Base-by-base conservation (phyloP, 352 stramenopile genomes). In the Phytophthora ohioensis region DNA sequence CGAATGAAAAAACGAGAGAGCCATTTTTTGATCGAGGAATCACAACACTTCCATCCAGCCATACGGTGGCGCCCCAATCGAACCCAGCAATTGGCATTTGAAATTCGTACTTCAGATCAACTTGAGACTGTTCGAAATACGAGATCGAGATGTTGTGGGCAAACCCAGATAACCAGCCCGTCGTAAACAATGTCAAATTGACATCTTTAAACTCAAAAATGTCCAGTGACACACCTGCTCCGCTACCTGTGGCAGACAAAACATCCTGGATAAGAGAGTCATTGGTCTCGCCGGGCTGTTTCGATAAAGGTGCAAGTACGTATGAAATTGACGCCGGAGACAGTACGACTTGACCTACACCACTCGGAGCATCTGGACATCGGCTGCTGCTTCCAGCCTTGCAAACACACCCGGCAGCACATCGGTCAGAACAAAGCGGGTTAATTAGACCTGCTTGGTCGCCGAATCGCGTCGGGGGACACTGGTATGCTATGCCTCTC, bases 141-240 rank as follows among this genome's bases (percentile, higher is more conserved):
- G 56, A 69, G 31, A 91, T 60, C 3, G 79, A 76, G n/a, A 91
- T 73, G 62, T 88, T 89, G 63, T 91, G 79, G 1, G 54, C 80
- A 47, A 82, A 80, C 4, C 82, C 80, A 27, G 47, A 67, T 6
- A 54, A 43, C 64, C 56, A 78, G 0, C 69, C 54, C 0, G 69
- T 67, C 32, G 53, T 66, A 39, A 88, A 76, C 4, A 69, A 48
- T 1, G 69, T 65, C 27, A 70, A 56, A 30, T 84, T 76, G 5
- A 81, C 53, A 48, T 88, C 72, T n/a, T 59, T 60, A 38, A 87
- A 77, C 21, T 86, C 71, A 30, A 87, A 91, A 57, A 91, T 15
- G 8, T 87, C 78, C 5, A 75, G 17, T 3, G 58, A 57, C 32
- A 62, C 51, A 27, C 45, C 35, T 17, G 65, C 34, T 5, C 35